Evolutionary conservation across 148 eudicot species (phyloP).

Genomic region (Amaranthus cruentus): DNA sequence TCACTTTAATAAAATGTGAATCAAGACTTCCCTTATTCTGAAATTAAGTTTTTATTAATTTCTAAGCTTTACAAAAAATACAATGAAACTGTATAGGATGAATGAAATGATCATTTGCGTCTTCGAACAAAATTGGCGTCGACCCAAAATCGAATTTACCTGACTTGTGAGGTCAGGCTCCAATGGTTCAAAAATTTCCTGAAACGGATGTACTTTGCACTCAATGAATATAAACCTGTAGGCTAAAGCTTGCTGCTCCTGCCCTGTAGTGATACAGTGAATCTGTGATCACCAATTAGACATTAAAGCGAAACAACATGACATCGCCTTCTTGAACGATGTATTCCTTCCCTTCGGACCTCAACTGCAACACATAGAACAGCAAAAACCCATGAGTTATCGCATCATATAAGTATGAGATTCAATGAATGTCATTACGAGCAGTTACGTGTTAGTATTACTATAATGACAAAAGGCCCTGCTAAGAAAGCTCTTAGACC

Average conservation of each 20-base stretch:
- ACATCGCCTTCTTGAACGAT: constrained; percentile 85
- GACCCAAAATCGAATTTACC: not conserved
- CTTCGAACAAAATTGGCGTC: not conserved
- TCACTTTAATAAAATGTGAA: too few relatives aligned
- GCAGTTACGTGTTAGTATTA: not conserved
- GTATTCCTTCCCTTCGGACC: constrained; percentile 82
- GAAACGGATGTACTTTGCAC: not conserved
- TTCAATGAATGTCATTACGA: not conserved
- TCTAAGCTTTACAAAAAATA: not conserved
- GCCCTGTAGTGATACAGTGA: not conserved
- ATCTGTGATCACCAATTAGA: constrained; percentile 26
- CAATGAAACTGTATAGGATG: not conserved
- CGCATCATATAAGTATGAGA: not conserved
- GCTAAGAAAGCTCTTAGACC: not conserved
- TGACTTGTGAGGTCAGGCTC: constrained; percentile 6
- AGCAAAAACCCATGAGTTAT: constrained; percentile 2
- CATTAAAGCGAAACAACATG: constrained; percentile 87
- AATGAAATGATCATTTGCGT: not conserved
- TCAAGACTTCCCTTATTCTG: not conserved
- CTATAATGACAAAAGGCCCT: not conserved
- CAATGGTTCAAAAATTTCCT: not conserved
- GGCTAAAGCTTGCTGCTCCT: not conserved
- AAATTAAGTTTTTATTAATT: not conserved
- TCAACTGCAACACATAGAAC: constrained; percentile 52
- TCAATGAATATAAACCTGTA: not conserved